A percentile compares a stretch with the other conserved stretches of the same genome.
Evolutionary conservation across 441 rosid species (phyloP).

Genomic region (Eutrema salsugineum): DNA sequence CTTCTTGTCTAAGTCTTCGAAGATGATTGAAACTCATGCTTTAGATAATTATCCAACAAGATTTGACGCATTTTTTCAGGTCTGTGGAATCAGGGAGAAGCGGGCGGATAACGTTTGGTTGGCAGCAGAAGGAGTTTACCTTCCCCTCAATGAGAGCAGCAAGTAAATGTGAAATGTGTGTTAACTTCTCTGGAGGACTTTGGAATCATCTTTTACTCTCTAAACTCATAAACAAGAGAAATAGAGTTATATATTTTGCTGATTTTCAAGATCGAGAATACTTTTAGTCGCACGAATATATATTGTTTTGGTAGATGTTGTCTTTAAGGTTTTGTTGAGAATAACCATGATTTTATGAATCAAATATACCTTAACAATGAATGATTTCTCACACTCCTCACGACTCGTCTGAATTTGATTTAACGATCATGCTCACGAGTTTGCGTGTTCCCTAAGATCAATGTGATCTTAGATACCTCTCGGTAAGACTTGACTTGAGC

Average conservation of each 20-base stretch:
- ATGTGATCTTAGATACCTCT: too few species aligned
- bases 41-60: neutral
- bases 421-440: too few species aligned
- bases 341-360: too few species aligned
- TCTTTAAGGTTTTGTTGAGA: too few species aligned
- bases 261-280: neutral
- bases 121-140: constrained; percentile 96
- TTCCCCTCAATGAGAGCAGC: constrained; percentile 57
- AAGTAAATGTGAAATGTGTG: constrained; percentile 19
- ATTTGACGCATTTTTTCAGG: constrained; percentile 41
- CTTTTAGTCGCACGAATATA: constrained; percentile 5
- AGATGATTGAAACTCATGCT: neutral
- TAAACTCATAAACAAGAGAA: constrained; percentile 20
- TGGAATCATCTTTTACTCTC: constrained; percentile 6
- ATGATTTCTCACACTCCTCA: too few species aligned
- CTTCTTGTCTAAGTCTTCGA: neutral
- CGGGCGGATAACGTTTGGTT: constrained; percentile 87
- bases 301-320: constrained; percentile 16
- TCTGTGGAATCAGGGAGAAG: constrained; percentile 85
- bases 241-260: constrained; percentile 13
- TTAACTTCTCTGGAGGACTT: neutral
- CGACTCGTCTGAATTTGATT: too few species aligned
- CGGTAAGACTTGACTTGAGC: too few species aligned
- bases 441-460: too few species aligned
- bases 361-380: too few species aligned